These are phyloP conservation scores for Eimeria praecox DNA, from an alignment of 169 alveolate genomes.

Conservation along the genomic window DNA sequence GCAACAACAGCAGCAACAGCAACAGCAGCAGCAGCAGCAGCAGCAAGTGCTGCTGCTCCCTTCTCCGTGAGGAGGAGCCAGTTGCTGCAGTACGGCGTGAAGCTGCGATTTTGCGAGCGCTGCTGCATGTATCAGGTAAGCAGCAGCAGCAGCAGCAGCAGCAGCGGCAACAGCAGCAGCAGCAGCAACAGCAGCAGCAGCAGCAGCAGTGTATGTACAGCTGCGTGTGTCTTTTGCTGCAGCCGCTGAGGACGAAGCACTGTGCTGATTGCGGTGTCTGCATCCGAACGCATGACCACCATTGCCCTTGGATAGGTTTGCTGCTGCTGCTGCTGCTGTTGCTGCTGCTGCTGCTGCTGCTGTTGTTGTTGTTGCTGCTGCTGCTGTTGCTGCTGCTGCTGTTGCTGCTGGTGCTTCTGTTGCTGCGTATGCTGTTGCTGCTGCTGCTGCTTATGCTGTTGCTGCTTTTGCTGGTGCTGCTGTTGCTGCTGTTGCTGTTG, in stretches of 20 bases:
- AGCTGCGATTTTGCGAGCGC: slow-evolving; percentile 87
- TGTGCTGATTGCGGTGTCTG: slow-evolving; percentile 93
- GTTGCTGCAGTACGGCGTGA: slow-evolving; percentile 46
- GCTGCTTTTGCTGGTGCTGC: background rate
- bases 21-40: background rate
- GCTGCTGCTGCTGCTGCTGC: background rate
- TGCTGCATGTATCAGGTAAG: slow-evolving; percentile 88
- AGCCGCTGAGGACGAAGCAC: slow-evolving; percentile 91
- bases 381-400: background rate
- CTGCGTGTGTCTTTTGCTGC: slow-evolving; percentile 25
- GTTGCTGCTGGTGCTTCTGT: background rate
- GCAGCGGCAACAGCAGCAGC: slow-evolving; percentile 36
- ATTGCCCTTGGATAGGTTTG: slow-evolving; percentile 92
- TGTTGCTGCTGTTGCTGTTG: background rate
- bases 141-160: slow-evolving; percentile 9
- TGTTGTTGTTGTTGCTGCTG: background rate
- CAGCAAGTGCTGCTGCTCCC: slow-evolving; percentile 4
- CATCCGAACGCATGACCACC: slow-evolving; percentile 94
- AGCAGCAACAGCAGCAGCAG: background rate
- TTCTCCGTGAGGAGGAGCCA: slow-evolving; percentile 43
- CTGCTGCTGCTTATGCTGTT: background rate
- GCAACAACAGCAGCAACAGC: background rate
- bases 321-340: slow-evolving; percentile 51
- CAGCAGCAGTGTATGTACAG: background rate
- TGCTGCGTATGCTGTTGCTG: background rate